Base-by-base conservation (phyloP, 495 filamentous ascomycete species). In the Schizothecium vesticola region DNA sequence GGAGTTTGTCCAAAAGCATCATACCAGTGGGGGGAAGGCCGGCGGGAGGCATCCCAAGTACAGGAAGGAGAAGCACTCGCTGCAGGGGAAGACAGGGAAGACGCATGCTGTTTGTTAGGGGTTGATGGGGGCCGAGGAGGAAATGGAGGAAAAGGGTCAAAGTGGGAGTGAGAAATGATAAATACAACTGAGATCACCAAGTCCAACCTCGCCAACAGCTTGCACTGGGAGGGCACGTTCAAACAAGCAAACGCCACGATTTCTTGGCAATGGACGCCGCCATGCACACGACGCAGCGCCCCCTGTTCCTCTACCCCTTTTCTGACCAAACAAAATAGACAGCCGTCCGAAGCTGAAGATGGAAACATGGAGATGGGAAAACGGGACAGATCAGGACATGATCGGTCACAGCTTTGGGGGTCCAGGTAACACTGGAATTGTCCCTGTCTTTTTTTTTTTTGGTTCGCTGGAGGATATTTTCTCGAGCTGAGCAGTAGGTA, bases 51-150 rank as follows among this genome's bases (percentile, higher is more conserved):
- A 92, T 72, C 77, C 83, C n/a, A 80, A 87, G 58, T 94, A 89
- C 77, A 72, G 77, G 76, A 84, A 86, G 69, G 92, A 96, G 81
- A 88, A 86, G 75, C 93, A 97, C 78, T 91, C 88, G 36, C 77
- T 97, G 78, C 92, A 96, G 83, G 92, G 92, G 4, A 92, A 93
- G 86, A 86, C 85, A 65, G 92, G 92, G 59, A 97, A 97, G 87
- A 92, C 92, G 13, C 92, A 96, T 76, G 88, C 86, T 36, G 82
- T 94, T 65, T 96, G 92, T 80, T 95, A 89, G 12, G 21, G 23
- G 8, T 1, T n/a, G 22, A 2, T 13, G 5, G 3, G 36, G 16
- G 26, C 3, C 2, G 36, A 19, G 16, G 9, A 16, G 36, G 16
- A 16, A 19, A 4, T 11, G 13, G 11, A 3, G 31, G 31, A 33